These are phyloP conservation scores for Trametes cinnabarina DNA, from an alignment of 768 basidiomycete genomes.

Conservation along the genomic window DNA sequence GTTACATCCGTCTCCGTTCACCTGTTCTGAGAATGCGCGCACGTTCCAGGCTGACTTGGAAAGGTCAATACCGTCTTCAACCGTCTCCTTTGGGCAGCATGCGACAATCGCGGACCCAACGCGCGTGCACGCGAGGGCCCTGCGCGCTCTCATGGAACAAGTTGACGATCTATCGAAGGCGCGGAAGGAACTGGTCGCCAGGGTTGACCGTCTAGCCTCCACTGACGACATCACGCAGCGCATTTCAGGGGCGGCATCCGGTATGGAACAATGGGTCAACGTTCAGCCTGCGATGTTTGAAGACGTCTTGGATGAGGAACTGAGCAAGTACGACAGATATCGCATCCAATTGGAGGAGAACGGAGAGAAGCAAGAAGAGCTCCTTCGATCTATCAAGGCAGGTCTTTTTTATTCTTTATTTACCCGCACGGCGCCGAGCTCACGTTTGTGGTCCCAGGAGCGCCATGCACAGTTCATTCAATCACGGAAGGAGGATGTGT, in stretches of 20 bases:
- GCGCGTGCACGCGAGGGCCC: slow-evolving; percentile 60
- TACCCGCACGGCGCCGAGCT: too few species aligned
- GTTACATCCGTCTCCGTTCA: neutral
- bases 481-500: slow-evolving; percentile 80
- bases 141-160: slow-evolving; percentile 74
- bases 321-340: slow-evolving; percentile 79
- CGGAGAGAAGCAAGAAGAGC: slow-evolving; percentile 55
- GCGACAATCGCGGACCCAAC: slow-evolving; percentile 32
- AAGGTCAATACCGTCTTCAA: slow-evolving; percentile 65
- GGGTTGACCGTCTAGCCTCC: slow-evolving; percentile 59
- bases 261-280: slow-evolving; percentile 64
- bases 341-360: slow-evolving; percentile 53
- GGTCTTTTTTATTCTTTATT: slow-evolving; percentile 12
- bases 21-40: neutral
- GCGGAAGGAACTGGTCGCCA: slow-evolving; percentile 59
- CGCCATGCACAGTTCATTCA: slow-evolving; percentile 72
- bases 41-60: slow-evolving; percentile 60
- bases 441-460: slow-evolving; percentile 36
- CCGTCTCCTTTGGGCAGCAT: slow-evolving; percentile 28
- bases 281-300: slow-evolving; percentile 88
- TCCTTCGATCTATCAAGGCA: slow-evolving; percentile 72
- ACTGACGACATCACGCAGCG: slow-evolving; percentile 72
- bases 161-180: slow-evolving; percentile 69
- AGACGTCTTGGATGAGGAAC: slow-evolving; percentile 71
- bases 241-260: slow-evolving; percentile 63